phyloP scores from a whole-genome alignment of 2,329 filamentous ascomycete genomes.

The Plenodomus lindquistii region DNA sequence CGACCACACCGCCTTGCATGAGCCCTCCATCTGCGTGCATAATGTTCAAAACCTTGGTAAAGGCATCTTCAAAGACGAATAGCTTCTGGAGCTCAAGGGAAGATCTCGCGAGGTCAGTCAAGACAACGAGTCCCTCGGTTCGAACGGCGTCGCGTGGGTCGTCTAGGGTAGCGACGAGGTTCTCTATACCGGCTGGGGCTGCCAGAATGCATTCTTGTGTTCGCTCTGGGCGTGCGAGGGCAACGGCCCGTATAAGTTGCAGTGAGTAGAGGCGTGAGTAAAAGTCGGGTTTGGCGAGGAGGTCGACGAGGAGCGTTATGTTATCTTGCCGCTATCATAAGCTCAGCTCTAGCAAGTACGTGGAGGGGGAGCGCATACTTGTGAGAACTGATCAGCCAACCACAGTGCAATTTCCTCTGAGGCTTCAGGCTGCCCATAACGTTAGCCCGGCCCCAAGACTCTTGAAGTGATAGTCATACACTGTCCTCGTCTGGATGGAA shows the following conservation, averaged over 20 bases:
- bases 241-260: constrained; percentile 85
- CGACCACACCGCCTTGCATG: constrained; percentile 78
- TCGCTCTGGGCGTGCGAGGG: constrained; percentile 81
- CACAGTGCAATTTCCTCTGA: constrained; percentile 95
- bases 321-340: constrained; percentile 82
- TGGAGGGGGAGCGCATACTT: constrained; percentile 56
- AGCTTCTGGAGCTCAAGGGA: constrained; percentile 92
- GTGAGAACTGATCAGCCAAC: constrained; percentile 97
- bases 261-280: constrained; percentile 90
- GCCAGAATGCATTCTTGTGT: constrained; percentile 94
- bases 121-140: constrained; percentile 79
- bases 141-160: constrained; percentile 85
- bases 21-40: constrained; percentile 82
- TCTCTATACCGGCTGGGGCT: constrained; percentile 83
- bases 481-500: constrained; percentile 72
- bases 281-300: constrained; percentile 85
- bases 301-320: constrained; percentile 84
- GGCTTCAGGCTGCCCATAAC: constrained; percentile 73
- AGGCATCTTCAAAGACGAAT: constrained; percentile 93
- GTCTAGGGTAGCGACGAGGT: constrained; percentile 81
- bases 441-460: constrained; percentile 2
- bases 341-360: constrained; percentile 52
- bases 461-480: constrained; percentile 23
- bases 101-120: constrained; percentile 84
- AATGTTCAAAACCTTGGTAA: constrained; percentile 81